Percentiles rank a stretch among this genome's conserved stretches.
Conservation (phyloP, 345 rosid genomes). For the Eucalyptus curtisii region DNA sequence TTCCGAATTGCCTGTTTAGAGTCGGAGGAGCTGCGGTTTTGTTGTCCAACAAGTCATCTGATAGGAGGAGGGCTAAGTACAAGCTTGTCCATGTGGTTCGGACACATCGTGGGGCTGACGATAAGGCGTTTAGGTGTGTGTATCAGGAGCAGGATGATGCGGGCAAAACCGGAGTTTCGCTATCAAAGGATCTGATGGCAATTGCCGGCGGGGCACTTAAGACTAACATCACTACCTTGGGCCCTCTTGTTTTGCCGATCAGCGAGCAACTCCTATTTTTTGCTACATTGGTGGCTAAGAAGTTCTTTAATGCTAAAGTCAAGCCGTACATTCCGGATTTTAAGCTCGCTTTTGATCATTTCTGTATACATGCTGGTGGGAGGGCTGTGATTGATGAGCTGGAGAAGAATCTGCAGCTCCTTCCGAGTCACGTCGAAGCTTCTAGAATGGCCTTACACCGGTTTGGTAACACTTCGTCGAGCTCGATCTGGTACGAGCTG, state of each 20-base stretch:
- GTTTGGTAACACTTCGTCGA: constrained; percentile 86
- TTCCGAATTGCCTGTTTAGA: constrained; percentile 83
- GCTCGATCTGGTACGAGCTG: constrained; percentile 88
- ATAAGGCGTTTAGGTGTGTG: constrained; percentile 75
- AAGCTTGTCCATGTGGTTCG: constrained; percentile 78
- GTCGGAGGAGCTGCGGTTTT: constrained; percentile 73
- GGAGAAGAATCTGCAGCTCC: constrained; percentile 88
- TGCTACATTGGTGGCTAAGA: constrained; percentile 52
- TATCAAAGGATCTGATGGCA: constrained; percentile 87
- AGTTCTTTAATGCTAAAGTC: constrained; percentile 37
- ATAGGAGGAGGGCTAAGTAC: constrained; percentile 60
- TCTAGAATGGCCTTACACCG: constrained; percentile 86
- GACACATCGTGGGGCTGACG: constrained; percentile 87
- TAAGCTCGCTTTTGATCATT: constrained; percentile 86
- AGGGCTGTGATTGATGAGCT: constrained; percentile 93
- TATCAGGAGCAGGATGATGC: constrained; percentile 78
- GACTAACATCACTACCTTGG: constrained; percentile 74
- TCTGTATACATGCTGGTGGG: constrained; percentile 89
- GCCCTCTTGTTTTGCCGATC: constrained; percentile 85
- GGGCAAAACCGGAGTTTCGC: constrained; percentile 75
- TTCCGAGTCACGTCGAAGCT: constrained; percentile 54
- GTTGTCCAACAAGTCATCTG: constrained; percentile 48
- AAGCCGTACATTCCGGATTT: constrained; percentile 92
- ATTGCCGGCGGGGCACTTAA: constrained; percentile 87
- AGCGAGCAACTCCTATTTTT: constrained; percentile 89